These are phyloP conservation scores for Coprinopsis strossmayeri DNA, from an alignment of 768 basidiomycete genomes.

Conservation along the genomic window DNA sequence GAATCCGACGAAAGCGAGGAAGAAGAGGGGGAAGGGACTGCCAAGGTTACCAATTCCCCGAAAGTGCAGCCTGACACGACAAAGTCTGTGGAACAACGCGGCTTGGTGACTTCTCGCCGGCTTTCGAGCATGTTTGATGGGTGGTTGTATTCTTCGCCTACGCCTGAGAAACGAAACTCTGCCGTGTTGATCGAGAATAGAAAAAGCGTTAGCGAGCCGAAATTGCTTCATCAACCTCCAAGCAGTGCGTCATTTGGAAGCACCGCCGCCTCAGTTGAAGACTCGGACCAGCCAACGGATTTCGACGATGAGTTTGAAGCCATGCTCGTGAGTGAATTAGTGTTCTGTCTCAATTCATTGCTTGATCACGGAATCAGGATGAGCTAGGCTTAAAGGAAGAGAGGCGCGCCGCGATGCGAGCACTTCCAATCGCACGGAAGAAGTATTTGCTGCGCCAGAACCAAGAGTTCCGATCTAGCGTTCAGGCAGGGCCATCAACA, in stretches of 20 bases:
- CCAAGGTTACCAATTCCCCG: conserved; percentile 32
- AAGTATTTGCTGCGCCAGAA: conserved; percentile 58
- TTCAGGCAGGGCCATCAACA: conserved; percentile 22
- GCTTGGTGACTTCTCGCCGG: conserved; percentile 50
- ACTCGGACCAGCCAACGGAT: conserved; percentile 25
- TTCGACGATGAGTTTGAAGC: conserved; percentile 54
- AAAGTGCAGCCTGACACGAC: conserved; percentile 14
- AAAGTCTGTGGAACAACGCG: conserved; percentile 42
- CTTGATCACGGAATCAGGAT: conserved; percentile 38
- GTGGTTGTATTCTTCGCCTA: conserved; percentile 48
- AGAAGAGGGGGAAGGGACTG: conserved; percentile 53
- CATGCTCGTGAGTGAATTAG: conserved; percentile 52
- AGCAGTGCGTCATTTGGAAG: conserved; percentile 22
- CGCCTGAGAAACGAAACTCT: conserved; percentile 27
- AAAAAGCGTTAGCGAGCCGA: conserved; percentile 71
- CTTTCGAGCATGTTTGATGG: conserved; percentile 62
- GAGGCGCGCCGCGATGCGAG: conserved; percentile 55
- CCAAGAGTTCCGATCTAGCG: conserved; percentile 31
- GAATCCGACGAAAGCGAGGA: conserved; percentile 38
- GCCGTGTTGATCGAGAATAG: conserved; percentile 31
- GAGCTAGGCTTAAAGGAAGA: conserved; percentile 69
- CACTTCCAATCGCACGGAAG: conserved; percentile 57
- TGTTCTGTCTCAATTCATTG: neutral
- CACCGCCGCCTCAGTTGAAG: conserved; percentile 17
- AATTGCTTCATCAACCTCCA: conserved; percentile 42